Percentiles rank a stretch among this genome's conserved stretches.
Conservation (phyloP, 805 yeast genomes). For the Barnettozyma vustinii region DNA sequence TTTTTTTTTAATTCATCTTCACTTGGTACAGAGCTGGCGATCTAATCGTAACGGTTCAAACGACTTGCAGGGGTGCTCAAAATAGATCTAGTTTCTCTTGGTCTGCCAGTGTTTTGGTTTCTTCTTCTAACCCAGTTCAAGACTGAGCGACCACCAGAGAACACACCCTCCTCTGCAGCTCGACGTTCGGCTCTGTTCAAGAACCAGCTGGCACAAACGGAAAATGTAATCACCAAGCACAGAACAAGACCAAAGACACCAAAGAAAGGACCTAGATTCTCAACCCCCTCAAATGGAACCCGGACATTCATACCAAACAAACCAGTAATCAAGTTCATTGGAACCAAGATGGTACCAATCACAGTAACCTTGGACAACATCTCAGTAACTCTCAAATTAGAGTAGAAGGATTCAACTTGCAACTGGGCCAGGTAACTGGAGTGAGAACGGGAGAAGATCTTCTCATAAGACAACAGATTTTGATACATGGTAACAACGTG, state of each 20-base stretch:
- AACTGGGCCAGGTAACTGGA: slow-evolving; percentile 89
- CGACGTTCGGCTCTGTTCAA: slow-evolving; percentile 30
- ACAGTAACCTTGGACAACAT: slow-evolving; percentile 86
- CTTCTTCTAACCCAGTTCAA: slow-evolving; percentile 21
- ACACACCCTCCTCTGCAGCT: slow-evolving; percentile 13
- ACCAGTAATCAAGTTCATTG: slow-evolving; percentile 86
- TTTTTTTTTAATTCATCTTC: background rate
- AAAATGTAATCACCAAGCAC: slow-evolving; percentile 33
- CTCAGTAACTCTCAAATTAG: slow-evolving; percentile 80
- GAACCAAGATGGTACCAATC: slow-evolving; percentile 85
- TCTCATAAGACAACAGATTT: slow-evolving; percentile 83
- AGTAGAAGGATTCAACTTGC: slow-evolving; percentile 85
- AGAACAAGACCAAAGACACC: slow-evolving; percentile 56
- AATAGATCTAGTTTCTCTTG: slow-evolving; percentile 25
- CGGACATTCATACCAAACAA: slow-evolving; percentile 92
- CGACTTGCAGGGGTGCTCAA: slow-evolving; percentile 21
- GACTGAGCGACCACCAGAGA: slow-evolving; percentile 27
- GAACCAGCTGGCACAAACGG: slow-evolving; percentile 38
- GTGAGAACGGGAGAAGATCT: slow-evolving; percentile 88
- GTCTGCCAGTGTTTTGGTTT: slow-evolving; percentile 14
- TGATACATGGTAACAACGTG: slow-evolving; percentile 95
- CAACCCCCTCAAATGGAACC: slow-evolving; percentile 64
- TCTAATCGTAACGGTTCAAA: slow-evolving; percentile 21
- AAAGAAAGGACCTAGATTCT: slow-evolving; percentile 56
- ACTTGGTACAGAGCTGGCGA: no score